A percentile compares a stretch with the other conserved stretches of the same genome.
Evolutionary conservation across 106 monocot genomes (phyloP).

Genomic region (Acorus calamus): DNA sequence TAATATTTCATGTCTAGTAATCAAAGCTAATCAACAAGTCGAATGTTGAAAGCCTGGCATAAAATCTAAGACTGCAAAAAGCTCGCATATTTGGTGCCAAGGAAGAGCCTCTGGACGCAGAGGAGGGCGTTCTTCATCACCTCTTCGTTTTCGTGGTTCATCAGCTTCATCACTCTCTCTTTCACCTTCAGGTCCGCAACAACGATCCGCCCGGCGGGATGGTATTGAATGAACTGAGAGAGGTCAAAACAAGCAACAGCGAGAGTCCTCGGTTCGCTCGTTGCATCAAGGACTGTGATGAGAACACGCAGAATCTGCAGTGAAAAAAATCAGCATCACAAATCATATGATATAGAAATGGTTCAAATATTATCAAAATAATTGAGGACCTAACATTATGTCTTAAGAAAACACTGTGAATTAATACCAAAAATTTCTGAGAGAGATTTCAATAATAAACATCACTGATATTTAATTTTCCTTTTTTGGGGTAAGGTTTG

Average conservation of each 20-base stretch:
- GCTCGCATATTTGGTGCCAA: slow-evolving; percentile 88
- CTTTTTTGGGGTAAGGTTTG: too few species aligned
- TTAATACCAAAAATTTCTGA: too few species aligned
- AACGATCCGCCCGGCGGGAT: slow-evolving; percentile 62
- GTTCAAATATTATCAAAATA: too few species aligned
- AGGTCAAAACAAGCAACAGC: slow-evolving; percentile 88
- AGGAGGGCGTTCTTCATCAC: slow-evolving; percentile 90
- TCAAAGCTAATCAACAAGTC: too few species aligned
- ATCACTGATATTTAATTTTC: too few species aligned
- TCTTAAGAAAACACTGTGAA: too few species aligned
- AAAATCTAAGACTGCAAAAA: slow-evolving; percentile 56
- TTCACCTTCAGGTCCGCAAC: slow-evolving; percentile 73
- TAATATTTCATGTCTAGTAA: too few species aligned
- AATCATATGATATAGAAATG: too few species aligned
- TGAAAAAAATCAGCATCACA: too few species aligned
- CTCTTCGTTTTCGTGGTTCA: slow-evolving; percentile 82
- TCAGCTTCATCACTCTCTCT: slow-evolving; percentile 89
- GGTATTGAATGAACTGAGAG: slow-evolving; percentile 88
- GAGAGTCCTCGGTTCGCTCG: slow-evolving; percentile 77
- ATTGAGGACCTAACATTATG: too few species aligned
- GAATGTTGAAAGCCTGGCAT: too few species aligned
- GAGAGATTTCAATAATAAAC: too few species aligned
- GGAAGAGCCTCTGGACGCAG: slow-evolving; percentile 90
- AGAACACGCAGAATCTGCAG: slow-evolving; percentile 80
- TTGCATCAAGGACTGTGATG: slow-evolving; percentile 78